These are phyloP conservation scores for Populus hybrid DNA, from an alignment of 441 rosid species.

Conservation along the genomic window DNA sequence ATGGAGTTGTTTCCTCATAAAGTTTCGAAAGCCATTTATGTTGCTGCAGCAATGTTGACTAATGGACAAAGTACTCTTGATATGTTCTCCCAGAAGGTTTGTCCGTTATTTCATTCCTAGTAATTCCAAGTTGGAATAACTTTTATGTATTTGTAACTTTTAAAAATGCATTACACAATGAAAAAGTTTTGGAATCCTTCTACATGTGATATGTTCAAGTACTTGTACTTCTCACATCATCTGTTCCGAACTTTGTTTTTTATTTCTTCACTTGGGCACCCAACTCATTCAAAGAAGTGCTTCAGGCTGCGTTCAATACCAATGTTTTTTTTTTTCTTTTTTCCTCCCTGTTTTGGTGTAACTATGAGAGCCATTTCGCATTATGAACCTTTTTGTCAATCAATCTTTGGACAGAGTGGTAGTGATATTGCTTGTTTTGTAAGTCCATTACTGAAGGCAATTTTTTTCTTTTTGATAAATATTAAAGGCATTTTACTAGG, in stretches of 20 bases:
- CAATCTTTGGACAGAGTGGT: not conserved
- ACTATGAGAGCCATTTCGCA: not conserved
- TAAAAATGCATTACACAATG: too few relatives aligned
- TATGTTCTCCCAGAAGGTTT: conserved; percentile 72
- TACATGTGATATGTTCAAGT: too few relatives aligned
- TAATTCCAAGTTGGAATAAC: not conserved
- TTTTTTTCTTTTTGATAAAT: not conserved
- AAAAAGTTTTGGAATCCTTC: too few relatives aligned
- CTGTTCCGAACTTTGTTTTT: too few relatives aligned
- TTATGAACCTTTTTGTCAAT: not conserved
- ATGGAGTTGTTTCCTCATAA: conserved; percentile 81
- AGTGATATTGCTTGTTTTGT: not conserved
- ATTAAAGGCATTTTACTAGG: conserved; percentile 2
- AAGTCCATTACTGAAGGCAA: not conserved
- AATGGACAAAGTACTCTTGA: conserved; percentile 75
- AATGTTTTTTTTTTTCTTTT: not conserved
- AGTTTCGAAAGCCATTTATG: conserved; percentile 67
- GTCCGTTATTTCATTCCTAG: conserved; percentile 4
- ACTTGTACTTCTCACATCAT: too few relatives aligned
- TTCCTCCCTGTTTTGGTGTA: not conserved
- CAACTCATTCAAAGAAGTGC: too few relatives aligned
- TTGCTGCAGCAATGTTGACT: conserved; percentile 78
- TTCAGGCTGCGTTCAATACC: too few relatives aligned
- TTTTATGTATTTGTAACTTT: not conserved
- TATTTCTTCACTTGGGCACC: too few relatives aligned